Conservation (phyloP, 371 early-diverging fungal species). For the Catenaria anguillulae region DNA sequence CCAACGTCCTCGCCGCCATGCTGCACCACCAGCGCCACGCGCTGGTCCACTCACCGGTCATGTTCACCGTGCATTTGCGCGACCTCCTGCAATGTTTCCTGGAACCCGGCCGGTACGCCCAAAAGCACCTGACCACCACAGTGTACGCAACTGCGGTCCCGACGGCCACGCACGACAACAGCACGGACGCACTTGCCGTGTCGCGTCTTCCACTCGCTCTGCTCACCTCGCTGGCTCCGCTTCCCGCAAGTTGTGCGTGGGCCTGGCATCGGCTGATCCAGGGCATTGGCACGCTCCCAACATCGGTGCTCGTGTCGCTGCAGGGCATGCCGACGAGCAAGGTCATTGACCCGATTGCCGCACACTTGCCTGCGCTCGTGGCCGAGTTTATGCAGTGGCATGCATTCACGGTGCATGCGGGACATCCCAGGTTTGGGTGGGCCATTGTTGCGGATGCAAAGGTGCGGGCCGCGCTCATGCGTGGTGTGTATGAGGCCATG, state of each 20-base stretch:
- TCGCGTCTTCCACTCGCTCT: not conserved
- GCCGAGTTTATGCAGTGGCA: not conserved
- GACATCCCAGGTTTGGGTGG: not conserved
- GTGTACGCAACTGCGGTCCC: too few species aligned
- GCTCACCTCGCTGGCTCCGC: not conserved
- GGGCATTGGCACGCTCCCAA: not conserved
- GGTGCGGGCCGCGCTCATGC: slow-evolving; percentile 14
- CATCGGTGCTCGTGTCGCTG: not conserved
- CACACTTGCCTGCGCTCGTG: not conserved
- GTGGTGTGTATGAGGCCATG: slow-evolving; percentile 20
- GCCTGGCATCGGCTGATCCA: not conserved
- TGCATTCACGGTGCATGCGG: not conserved
- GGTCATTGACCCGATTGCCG: not conserved
- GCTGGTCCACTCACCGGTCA: not conserved
- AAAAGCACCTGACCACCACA: not conserved
- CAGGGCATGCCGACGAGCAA: not conserved
- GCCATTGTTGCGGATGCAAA: not conserved
- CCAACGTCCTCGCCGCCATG: not conserved
- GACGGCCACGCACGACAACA: too few species aligned
- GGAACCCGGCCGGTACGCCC: slow-evolving; percentile 1
- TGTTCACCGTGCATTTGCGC: not conserved
- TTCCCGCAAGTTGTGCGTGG: not conserved
- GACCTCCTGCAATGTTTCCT: not conserved
- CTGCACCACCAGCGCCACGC: slow-evolving; percentile 2
- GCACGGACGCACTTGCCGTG: not conserved